phyloP scores from a whole-genome alignment of 306 rosid genomes.

The Quercus robur region DNA sequence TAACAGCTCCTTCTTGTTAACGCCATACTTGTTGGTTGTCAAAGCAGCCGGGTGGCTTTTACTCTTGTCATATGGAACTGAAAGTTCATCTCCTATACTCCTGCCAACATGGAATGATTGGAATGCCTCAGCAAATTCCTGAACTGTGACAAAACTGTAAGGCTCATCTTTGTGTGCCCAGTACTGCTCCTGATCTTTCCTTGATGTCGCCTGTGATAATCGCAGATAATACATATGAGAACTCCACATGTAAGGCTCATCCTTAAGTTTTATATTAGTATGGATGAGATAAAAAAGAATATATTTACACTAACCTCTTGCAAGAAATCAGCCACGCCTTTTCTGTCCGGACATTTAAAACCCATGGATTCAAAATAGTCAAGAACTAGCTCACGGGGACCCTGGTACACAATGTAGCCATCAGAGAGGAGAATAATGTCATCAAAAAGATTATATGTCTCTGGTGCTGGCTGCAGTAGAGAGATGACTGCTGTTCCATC shows the following conservation, averaged over 20 bases:
- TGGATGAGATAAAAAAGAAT: not conserved
- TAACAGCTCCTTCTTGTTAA: conserved; percentile 27
- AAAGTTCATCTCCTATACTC: conserved; percentile 36
- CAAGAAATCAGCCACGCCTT: conserved; percentile 58
- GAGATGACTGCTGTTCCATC: conserved; percentile 49
- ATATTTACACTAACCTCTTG: conserved; percentile 37
- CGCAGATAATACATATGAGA: not conserved
- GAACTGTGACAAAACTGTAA: conserved; percentile 23
- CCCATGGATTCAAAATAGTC: conserved; percentile 44
- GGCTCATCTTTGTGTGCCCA: conserved; percentile 31
- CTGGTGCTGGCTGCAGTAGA: conserved; percentile 59
- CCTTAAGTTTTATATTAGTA: not conserved
- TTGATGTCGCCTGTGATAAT: conserved; percentile 28
- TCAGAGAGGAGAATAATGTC: conserved; percentile 52
- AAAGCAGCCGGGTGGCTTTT: conserved; percentile 39
- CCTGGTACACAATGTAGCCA: conserved; percentile 53
- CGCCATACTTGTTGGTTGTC: conserved; percentile 35
- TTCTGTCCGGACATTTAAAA: conserved; percentile 51
- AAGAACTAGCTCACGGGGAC: conserved; percentile 49
- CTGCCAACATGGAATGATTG: conserved; percentile 35
- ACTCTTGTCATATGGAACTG: conserved; percentile 39
- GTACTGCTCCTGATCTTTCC: conserved; percentile 49
- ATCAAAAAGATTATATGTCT: conserved; percentile 53
- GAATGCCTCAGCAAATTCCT: conserved; percentile 38
- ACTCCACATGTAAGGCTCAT: not conserved